Evolutionary conservation across 192 early-diverging fungal genomes (phyloP).

Genomic region (Backusella morwellensis): DNA sequence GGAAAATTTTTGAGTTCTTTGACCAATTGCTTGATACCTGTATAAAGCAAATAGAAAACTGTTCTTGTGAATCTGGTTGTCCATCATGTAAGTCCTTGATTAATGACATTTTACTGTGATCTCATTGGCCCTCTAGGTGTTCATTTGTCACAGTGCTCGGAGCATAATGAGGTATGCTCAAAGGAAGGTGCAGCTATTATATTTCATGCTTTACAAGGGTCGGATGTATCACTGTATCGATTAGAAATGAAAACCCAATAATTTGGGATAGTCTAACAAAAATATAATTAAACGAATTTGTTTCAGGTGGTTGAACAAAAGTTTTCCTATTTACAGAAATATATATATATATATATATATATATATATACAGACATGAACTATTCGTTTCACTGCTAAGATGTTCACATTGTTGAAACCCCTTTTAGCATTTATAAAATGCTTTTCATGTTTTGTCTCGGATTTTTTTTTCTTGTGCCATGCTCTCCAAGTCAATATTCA

Average conservation of each 20-base stretch:
- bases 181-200: conserved; percentile 49
- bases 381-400: background rate
- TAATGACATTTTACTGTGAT: background rate
- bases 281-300: background rate
- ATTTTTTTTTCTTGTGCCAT: background rate
- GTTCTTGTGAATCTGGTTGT: conserved; percentile 50
- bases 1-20: conserved; percentile 41
- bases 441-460: background rate
- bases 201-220: conserved; percentile 17
- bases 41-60: conserved; percentile 34
- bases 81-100: conserved; percentile 36
- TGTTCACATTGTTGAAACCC: background rate
- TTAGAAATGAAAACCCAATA: background rate
- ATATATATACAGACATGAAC: too few relatives aligned
- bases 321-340: too few relatives aligned
- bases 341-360: too few relatives aligned
- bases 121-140: conserved; percentile 24
- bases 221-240: background rate
- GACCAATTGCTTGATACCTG: conserved; percentile 35
- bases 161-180: conserved; percentile 40
- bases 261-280: background rate
- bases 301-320: background rate
- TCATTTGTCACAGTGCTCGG: conserved; percentile 38
- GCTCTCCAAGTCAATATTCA: background rate
- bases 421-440: background rate